Evolutionary conservation across 2,329 filamentous ascomycete species (phyloP).

Genomic region (Penicillium verrucosum): DNA sequence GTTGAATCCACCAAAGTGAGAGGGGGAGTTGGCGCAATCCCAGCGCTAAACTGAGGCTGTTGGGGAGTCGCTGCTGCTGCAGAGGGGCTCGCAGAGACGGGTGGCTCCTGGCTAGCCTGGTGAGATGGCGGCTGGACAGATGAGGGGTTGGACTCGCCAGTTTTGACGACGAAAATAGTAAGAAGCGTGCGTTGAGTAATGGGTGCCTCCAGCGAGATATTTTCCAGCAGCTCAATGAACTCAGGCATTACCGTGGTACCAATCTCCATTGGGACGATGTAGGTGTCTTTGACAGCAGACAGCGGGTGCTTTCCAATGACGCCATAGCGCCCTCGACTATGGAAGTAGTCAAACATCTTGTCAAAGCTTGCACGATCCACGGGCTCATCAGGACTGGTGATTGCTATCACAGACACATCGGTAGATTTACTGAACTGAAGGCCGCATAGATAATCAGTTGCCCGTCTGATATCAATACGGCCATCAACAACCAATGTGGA

Average conservation of each 20-base stretch:
- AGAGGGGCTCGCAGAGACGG: conserved; percentile 34
- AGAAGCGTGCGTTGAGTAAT: conserved; percentile 74
- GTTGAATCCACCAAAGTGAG: conserved; percentile 16
- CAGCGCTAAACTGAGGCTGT: conserved; percentile 26
- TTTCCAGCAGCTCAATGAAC: conserved; percentile 83
- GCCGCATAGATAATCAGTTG: conserved; percentile 86
- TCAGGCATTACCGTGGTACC: conserved; percentile 69
- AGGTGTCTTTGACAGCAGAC: conserved; percentile 80
- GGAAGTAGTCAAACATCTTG: conserved; percentile 83
- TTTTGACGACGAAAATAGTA: conserved; percentile 78
- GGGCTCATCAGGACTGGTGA: conserved; percentile 61
- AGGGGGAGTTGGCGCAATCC: conserved; percentile 25
- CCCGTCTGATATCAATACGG: conserved; percentile 74
- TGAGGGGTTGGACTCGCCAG: conserved; percentile 45
- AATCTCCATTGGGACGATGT: conserved; percentile 79
- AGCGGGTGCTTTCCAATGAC: conserved; percentile 75
- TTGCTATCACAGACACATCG: conserved; percentile 76
- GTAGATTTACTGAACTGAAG: conserved; percentile 77
- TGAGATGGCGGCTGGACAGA: conserved; percentile 43
- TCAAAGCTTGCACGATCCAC: conserved; percentile 63
- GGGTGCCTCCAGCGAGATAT: conserved; percentile 71
- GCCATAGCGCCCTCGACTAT: conserved; percentile 75
- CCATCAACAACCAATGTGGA: conserved; percentile 60
- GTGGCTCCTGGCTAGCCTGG: conserved; percentile 35
- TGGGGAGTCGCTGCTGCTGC: conserved; percentile 29